Evolutionary conservation across 371 early-diverging fungal species (phyloP), one percentile per base, ranked within the genome.

Genomic region (Batkoa obscura): DNA sequence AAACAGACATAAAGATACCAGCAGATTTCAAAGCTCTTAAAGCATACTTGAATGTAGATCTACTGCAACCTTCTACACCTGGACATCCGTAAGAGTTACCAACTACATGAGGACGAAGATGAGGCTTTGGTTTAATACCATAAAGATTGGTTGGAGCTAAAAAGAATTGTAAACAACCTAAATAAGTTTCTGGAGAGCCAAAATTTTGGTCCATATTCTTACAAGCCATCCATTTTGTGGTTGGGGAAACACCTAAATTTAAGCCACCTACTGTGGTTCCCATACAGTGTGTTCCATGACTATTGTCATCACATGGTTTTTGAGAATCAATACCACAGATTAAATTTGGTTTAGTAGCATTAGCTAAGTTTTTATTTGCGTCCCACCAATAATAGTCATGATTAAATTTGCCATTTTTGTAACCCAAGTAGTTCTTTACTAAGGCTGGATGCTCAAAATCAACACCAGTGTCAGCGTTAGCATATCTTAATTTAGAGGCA

Each of bases 381-480:
- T 49, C 50, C 31, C 31, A 49, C 50, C 50, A 49, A 4, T 4
- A 23, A 33, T 49, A 49, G 32, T 49, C 33, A n/a, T 49, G 50
- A 35, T 49, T 32, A n/a, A 6, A 49, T 46, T 17, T 6, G n/a
- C n/a, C 33, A 2, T 33, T 33, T 5, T 34, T 35, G 2, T 37
- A 15, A n/a, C 50, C 50, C 6, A 49, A 49, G 32, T 49, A 68
- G 55, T 66, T 66, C 4, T 68, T 79, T 32, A 83, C 86, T 17
- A 86, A 64, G 8, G 81, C 81, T 35, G 84, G 83, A 56, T 85
- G 86, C 52, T 58, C 61, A 59, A 74, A 79, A 50, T 79, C 75
- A 38, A 78, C 59, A 49, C 84, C 78, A 34, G 31, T 70, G 67
- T 72, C 83, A 49, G 81, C 74, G 35, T 35, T 49, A n/a, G 33